Evolutionary conservation across 1,284 basidiomycete genomes (phyloP).

Genomic region (Apiotrichum porosum): DNA sequence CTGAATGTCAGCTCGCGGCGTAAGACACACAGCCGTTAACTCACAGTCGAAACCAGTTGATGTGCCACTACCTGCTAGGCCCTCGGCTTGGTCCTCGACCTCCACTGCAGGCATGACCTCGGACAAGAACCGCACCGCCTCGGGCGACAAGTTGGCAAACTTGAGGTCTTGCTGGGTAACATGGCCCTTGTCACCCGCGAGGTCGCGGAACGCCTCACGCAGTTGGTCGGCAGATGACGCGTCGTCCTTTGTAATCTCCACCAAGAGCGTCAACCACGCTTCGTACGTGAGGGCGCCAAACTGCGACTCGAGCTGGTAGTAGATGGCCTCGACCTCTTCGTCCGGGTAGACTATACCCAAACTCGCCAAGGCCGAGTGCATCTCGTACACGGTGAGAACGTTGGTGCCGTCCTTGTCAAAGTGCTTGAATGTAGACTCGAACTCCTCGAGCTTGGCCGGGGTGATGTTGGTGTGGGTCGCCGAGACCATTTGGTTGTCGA

Average conservation of each 20-base stretch:
- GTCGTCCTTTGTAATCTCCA: slow-evolving; percentile 86
- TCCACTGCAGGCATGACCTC: slow-evolving; percentile 33
- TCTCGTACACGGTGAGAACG: slow-evolving; percentile 75
- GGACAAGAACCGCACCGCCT: slow-evolving; percentile 76
- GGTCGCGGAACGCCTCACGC: slow-evolving; percentile 85
- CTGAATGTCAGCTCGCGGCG: slow-evolving; percentile 14
- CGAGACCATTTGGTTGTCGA: slow-evolving; percentile 93
- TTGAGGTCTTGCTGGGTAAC: slow-evolving; percentile 91
- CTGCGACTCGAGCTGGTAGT: slow-evolving; percentile 71
- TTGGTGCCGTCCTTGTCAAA: slow-evolving; percentile 93
- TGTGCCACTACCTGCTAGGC: background rate
- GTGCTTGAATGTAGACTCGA: slow-evolving; percentile 94
- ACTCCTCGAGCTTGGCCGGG: slow-evolving; percentile 93
- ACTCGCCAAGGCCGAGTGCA: slow-evolving; percentile 87
- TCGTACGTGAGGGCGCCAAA: slow-evolving; percentile 90
- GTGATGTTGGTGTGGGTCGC: slow-evolving; percentile 57
- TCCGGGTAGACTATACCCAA: slow-evolving; percentile 91
- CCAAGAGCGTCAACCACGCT: slow-evolving; percentile 90
- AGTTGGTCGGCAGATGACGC: slow-evolving; percentile 89
- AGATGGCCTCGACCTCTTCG: slow-evolving; percentile 80
- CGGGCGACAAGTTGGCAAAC: slow-evolving; percentile 73
- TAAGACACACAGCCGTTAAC: slow-evolving; percentile 10
- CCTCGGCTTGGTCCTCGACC: slow-evolving; percentile 7
- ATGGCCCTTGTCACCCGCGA: slow-evolving; percentile 79
- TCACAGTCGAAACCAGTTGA: slow-evolving; percentile 39